Evolutionary conservation across 208 protist genomes (phyloP).

Genomic region (Angomonas ambiguus): DNA sequence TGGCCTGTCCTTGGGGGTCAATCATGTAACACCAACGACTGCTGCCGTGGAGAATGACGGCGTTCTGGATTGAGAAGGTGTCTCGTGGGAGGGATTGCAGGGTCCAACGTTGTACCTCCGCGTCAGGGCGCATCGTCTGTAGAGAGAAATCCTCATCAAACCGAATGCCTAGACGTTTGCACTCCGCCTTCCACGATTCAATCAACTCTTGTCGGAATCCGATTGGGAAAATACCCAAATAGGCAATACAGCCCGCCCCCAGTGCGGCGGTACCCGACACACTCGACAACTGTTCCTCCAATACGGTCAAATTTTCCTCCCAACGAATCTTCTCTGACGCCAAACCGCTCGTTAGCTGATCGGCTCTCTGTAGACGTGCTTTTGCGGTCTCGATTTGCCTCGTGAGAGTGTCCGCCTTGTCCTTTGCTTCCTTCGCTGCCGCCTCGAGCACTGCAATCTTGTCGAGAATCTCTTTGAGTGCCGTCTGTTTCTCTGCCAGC

Average conservation of each 20-base stretch:
- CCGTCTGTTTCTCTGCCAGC: conserved; percentile 58
- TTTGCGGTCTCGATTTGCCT: conserved; percentile 82
- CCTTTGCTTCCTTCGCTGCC: conserved; percentile 65
- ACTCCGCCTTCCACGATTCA: conserved; percentile 53
- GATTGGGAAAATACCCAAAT: conserved; percentile 87
- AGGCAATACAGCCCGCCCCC: conserved; percentile 85
- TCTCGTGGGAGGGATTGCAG: conserved; percentile 92
- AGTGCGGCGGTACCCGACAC: conserved; percentile 80
- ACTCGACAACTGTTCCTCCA: conserved; percentile 52
- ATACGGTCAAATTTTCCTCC: conserved; percentile 44
- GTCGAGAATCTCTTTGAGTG: conserved; percentile 72
- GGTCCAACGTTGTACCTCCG: conserved; percentile 91
- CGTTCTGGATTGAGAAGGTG: conserved; percentile 91
- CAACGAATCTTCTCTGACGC: conserved; percentile 81
- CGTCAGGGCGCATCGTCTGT: conserved; percentile 78
- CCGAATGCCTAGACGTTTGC: conserved; percentile 46
- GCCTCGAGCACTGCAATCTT: conserved; percentile 66
- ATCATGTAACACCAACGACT: conserved; percentile 92
- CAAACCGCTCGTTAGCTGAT: conserved; percentile 85
- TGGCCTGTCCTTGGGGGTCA: conserved; percentile 93
- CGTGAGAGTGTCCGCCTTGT: conserved; percentile 82
- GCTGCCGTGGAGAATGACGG: conserved; percentile 75
- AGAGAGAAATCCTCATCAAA: conserved; percentile 79
- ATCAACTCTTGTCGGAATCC: conserved; percentile 72
- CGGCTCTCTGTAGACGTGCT: conserved; percentile 73